Conservation (phyloP, 306 rosid genomes). For the Acacia melanoxylon region DNA sequence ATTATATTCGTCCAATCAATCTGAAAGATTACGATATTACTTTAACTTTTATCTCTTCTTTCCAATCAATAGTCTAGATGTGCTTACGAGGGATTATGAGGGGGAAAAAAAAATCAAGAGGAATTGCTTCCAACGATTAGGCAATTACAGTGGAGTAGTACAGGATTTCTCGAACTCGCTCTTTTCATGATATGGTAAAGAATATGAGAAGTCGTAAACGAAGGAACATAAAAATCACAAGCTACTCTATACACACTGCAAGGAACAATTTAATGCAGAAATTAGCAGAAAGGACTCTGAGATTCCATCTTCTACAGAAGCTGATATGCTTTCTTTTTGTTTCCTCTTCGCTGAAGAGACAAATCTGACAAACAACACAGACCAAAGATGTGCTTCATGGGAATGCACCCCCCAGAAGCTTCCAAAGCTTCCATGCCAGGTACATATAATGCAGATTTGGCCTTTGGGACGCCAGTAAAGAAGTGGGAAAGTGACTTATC, state of each 20-base stretch:
- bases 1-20: too few species aligned
- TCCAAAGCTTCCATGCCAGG: background rate
- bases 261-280: background rate
- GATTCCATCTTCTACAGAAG: background rate
- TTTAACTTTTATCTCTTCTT: too few species aligned
- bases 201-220: too few species aligned
- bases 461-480: constrained; percentile 22
- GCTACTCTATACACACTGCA: background rate
- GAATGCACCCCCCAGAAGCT: background rate
- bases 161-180: background rate
- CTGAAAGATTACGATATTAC: too few species aligned
- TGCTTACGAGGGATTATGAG: too few species aligned
- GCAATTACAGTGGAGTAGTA: background rate
- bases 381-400: background rate
- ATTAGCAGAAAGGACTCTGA: background rate
- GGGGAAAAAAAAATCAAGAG: too few species aligned
- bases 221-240: too few species aligned
- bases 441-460: constrained; percentile 43
- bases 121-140: too few species aligned
- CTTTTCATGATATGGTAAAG: background rate
- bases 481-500: background rate
- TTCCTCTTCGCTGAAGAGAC: background rate
- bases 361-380: background rate
- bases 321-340: background rate
- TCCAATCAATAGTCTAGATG: too few species aligned